Base-by-base conservation (phyloP, 2,329 filamentous ascomycete genomes). In the Aspergillus quadricinctus region DNA sequence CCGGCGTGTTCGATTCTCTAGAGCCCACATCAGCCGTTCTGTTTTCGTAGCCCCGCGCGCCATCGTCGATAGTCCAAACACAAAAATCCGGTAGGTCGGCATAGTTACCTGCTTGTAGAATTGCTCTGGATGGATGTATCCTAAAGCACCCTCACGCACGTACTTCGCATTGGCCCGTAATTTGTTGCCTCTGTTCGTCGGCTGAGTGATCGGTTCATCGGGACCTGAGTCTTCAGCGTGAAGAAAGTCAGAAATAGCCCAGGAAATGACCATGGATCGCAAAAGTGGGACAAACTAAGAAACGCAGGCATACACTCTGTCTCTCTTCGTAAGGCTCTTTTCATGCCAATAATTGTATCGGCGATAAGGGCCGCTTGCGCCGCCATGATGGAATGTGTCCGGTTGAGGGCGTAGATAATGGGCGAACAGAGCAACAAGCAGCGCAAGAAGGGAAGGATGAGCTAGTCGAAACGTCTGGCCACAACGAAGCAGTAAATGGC, bases 1-100 rank as follows among this genome's bases (percentile, higher is more conserved):
- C 85, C 85, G 45, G 83, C 84, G 67, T 87, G 83, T 48, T 84
- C 80, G 60, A 86, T 78, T 71, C 77, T 81, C 82, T 86, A 58
- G 17, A 50, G n/a, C 17, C 17, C 51, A 49, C 14, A 21, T 46
- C 43, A 46, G 19, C 23, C 43, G 10, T 46, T 5, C 23, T 23
- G 23, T 27, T 25, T 2, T 9, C 21, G 21, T 46, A 23, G 21
- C 21, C 11, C 43, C 43, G 21, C 23, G 19, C 43, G 21, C 11
- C n/a, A 10, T 10, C 10, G 5, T 23, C 21, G 41, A 19, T 21
- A 3, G 9, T 23, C 19, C 19, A 46, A 46, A 23, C 19, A 23
- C 11, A 5, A 9, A 7, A 14, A 11, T 46, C 23, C 43, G 23
- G 43, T 17, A 11, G 21, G 14, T 46, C 21, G 14, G 19, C 5